Conservation (phyloP, 352 stramenopile genomes). For the Phytophthora fragariae region DNA sequence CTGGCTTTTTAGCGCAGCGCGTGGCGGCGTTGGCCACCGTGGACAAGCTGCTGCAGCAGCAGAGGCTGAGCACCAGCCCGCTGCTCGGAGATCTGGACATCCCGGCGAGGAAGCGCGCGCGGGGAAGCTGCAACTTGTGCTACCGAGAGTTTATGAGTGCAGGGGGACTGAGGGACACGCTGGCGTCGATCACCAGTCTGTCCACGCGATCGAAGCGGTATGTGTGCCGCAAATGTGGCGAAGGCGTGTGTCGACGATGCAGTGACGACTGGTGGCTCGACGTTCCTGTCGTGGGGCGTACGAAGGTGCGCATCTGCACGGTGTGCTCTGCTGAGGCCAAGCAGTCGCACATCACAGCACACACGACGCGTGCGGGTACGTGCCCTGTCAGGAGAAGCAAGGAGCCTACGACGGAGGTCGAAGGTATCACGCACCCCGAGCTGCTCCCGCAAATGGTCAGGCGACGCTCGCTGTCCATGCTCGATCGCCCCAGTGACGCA, state of each 20-base stretch:
- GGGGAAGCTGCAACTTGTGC: slow-evolving; percentile 74
- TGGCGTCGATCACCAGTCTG: slow-evolving; percentile 39
- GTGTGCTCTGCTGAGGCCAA: slow-evolving; percentile 81
- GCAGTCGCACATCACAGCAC: slow-evolving; percentile 55
- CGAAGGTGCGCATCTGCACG: slow-evolving; percentile 85
- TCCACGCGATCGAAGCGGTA: slow-evolving; percentile 57
- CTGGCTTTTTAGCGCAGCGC: slow-evolving; percentile 69
- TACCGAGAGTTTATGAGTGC: slow-evolving; percentile 68
- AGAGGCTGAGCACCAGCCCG: slow-evolving; percentile 79
- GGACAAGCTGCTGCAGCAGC: slow-evolving; percentile 81
- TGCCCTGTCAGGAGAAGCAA: slow-evolving; percentile 21
- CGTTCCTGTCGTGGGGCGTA: slow-evolving; percentile 78
- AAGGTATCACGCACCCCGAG: slow-evolving; percentile 36
- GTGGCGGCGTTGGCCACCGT: slow-evolving; percentile 75
- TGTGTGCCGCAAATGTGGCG: slow-evolving; percentile 81
- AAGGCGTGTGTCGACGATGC: slow-evolving; percentile 80
- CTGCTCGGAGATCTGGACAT: slow-evolving; percentile 86
- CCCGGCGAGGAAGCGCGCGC: slow-evolving; percentile 34
- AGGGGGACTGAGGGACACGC: slow-evolving; percentile 33
- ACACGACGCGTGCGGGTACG: slow-evolving; percentile 32
- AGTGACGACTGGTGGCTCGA: slow-evolving; percentile 85
- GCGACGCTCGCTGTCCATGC: slow-evolving; percentile 36
- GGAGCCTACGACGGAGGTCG: slow-evolving; percentile 30
- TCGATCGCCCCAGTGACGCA: slow-evolving; percentile 32
- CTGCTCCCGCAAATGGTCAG: slow-evolving; percentile 23